These are phyloP conservation scores for Chrysopogon serrulatus DNA, from an alignment of 176 grass and related monocot genomes.

Conservation along the genomic window DNA sequence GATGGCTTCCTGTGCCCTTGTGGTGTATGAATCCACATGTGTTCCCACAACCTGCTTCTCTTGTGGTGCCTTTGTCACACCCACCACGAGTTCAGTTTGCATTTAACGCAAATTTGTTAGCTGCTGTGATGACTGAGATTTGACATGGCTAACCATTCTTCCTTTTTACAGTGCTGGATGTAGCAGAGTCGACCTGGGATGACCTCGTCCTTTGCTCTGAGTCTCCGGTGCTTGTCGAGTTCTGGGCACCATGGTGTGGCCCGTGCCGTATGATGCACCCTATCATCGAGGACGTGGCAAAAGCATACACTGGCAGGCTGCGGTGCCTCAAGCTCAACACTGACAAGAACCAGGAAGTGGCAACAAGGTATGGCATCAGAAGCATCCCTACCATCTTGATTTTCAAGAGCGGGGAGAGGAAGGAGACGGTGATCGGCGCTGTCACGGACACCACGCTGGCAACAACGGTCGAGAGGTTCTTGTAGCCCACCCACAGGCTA, in stretches of 20 bases:
- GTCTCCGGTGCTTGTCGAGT: slow-evolving; percentile 42
- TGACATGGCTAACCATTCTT: background rate
- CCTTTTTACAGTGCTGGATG: slow-evolving; percentile 39
- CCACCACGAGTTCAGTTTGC: background rate
- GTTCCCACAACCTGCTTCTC: background rate
- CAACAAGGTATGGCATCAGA: slow-evolving; percentile 38
- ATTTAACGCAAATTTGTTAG: background rate
- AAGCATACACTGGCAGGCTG: slow-evolving; percentile 34
- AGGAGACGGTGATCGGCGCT: slow-evolving; percentile 45
- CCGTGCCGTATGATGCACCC: slow-evolving; percentile 64
- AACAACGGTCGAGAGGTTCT: slow-evolving; percentile 37
- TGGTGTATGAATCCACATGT: background rate
- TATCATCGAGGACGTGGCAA: slow-evolving; percentile 39
- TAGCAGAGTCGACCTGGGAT: slow-evolving; percentile 37
- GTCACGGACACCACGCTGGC: slow-evolving; percentile 27
- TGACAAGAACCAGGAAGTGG: slow-evolving; percentile 41
- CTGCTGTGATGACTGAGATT: background rate
- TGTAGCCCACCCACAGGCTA: background rate
- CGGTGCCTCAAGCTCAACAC: slow-evolving; percentile 54
- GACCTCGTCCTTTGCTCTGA: slow-evolving; percentile 30
- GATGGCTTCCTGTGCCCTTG: background rate
- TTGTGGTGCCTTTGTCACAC: background rate
- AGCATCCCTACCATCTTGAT: slow-evolving; percentile 71
- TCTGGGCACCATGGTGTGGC: slow-evolving; percentile 74
- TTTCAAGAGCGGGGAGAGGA: slow-evolving; percentile 64